Evolutionary conservation across 345 rosid genomes (phyloP), one percentile per base, ranked within the genome.

Genomic region (Populus nigra): DNA sequence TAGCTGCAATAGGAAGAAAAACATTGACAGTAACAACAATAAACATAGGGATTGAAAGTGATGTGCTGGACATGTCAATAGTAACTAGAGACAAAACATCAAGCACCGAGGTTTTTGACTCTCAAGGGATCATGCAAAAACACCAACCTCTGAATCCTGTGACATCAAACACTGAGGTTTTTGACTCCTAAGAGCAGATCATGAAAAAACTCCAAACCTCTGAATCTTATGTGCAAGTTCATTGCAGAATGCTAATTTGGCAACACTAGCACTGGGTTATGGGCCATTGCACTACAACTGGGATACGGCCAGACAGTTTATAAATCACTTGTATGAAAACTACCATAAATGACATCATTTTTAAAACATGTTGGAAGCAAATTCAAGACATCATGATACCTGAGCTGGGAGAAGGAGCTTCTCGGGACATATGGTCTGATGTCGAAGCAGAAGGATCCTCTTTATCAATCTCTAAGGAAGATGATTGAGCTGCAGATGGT

Each of bases 371-470:
- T 43, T 29, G 31, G 62, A 68, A 36, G 27, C 67, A 49, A 63
- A 36, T 20, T 38, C 35, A 53, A 49, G 23, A 53, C 23, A n/a
- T 36, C 25, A 33, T 25, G 68, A 41, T 85, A 96, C 99, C 99
- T 89, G 96, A 91, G 85, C 92, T 93, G 47, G 97, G 92, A 0
- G 99, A 93, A 55, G 92, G 94, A 81, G 93, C 93, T 80, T 91
- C 97, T 74, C 83, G 88, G 69, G 91, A 90, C 39, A 86, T 77
- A 38, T 73, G 83, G 57, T 92, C 98, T 55, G 91, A 89, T 68
- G 85, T 76, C 59, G 82, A 69, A 68, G 87, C 86, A 83, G 82
- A 68, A 74, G 53, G 73, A 69, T 91, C 91, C 45, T 81, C 85
- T 35, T 35, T 86, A 43, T 88, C 93, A 81, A 77, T 68, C 80